Evolutionary conservation across 2,329 filamentous ascomycete species (phyloP).

Genomic region (Phymatotrichopsis omnivora): DNA sequence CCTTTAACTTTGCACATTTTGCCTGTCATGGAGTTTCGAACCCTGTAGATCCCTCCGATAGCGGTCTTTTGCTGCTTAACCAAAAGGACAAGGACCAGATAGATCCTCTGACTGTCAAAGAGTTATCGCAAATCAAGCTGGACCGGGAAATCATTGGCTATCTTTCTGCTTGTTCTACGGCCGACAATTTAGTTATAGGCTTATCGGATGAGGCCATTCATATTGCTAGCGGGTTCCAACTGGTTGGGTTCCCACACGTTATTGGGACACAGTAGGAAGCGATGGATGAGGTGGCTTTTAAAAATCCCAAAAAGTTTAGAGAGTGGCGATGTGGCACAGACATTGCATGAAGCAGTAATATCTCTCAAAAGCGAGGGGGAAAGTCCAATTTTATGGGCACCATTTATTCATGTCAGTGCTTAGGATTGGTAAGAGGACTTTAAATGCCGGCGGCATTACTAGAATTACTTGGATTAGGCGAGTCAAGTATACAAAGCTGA

Average conservation of each 20-base stretch:
- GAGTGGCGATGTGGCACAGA: too few relatives aligned
- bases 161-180: slow-evolving; percentile 34
- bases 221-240: slow-evolving; percentile 35
- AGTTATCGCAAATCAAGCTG: slow-evolving; percentile 7
- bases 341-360: too few relatives aligned
- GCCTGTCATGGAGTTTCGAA: slow-evolving; percentile 17
- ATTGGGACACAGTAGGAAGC: slow-evolving; percentile 34
- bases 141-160: slow-evolving; percentile 12
- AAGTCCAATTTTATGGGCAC: not conserved
- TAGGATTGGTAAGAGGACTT: too few relatives aligned
- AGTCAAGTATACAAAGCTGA: too few relatives aligned
- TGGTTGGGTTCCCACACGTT: slow-evolving; percentile 35
- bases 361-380: too few relatives aligned
- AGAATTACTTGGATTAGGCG: too few relatives aligned
- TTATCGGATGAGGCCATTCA: slow-evolving; percentile 35
- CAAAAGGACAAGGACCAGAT: not conserved
- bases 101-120: slow-evolving; percentile 4
- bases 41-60: slow-evolving; percentile 9
- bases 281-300: slow-evolving; percentile 29
- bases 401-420: slow-evolving; percentile 1
- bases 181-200: slow-evolving; percentile 28
- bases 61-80: slow-evolving; percentile 9
- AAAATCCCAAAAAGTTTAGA: slow-evolving; percentile 30
- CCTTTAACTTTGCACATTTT: slow-evolving; percentile 10
- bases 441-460: too few relatives aligned